Base-by-base conservation (phyloP, 75 land plant species). In the Pinus taeda region DNA sequence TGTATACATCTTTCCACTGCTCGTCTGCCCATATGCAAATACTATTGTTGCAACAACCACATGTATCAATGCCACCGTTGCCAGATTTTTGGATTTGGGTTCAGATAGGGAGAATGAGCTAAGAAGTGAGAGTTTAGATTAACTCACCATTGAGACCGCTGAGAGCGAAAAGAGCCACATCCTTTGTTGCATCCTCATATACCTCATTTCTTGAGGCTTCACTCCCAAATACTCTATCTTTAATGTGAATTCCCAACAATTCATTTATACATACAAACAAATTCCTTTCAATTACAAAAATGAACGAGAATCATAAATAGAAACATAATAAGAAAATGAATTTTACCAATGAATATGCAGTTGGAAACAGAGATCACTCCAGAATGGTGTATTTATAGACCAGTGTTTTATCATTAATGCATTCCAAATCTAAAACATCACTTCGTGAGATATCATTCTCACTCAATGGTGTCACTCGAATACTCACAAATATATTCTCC, bases 1-100 rank as follows among this genome's bases (percentile, higher is more conserved):
- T 3, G 99, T 96, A 78, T 82, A 94, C 17, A 97, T 96, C 78
- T 96, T 96, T 63, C 99, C 99, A 80, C 99, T 96, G 89, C 99
- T 94, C 57, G 99, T 96, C 79, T 96, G 99, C 6, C 99, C 99
- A 85, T 96, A 96, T 9, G 99, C 99, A 92, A 96, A 96, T 65
- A 96, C 83, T 29, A 91, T 96, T 57, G 99, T 97, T 96, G 89
- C 64, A 71, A 6, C 59, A 36, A 69, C 15, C 15, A 66, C 69
- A 55, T 13, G 15, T 58, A 24, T 55, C 30, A 45, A 9, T 69
- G 18, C 13, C 2, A 21, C 71, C 53, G 42, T 39, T 20, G n/a
- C n/a, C 60, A 3, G 20, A 58, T 20, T n/a, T 45, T 45, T 7
- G 49, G 49, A 45, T 45, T 6, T 45, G 49, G 49, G 49, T 6